Base-by-base conservation (phyloP, 2,329 filamentous ascomycete genomes). In the Coleophoma cylindrospora region DNA sequence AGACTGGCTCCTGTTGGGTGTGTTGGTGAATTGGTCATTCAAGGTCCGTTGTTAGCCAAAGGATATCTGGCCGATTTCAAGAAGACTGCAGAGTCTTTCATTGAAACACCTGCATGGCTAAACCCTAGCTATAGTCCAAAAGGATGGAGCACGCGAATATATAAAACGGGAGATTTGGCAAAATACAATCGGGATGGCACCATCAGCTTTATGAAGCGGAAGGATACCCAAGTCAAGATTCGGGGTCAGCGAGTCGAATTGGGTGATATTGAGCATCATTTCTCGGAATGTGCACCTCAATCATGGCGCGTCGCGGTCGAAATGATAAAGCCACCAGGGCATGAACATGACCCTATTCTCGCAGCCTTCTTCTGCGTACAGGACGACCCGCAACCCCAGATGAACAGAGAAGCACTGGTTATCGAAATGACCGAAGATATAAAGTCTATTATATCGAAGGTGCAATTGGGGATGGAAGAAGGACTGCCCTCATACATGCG, bases 231-330 rank as follows among this genome's bases (percentile, higher is more conserved):
- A n/a, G n/a, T n/a, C n/a, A n/a, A n/a, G n/a, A n/a, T n/a, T n/a
- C 74, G 81, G 36, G 81, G 81, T 1, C 81, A 85, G 59, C 70
- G 81, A 40, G 70, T 85, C 8, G 81, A 85, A 57, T 77, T 84
- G 53, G 77, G 75, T 15, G 81, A 85, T 59, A 71, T 70, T 44
- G 75, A 36, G n/a, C n/a, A n/a, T n/a, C n/a, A n/a, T n/a, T n/a
- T n/a, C n/a, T n/a, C n/a, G n/a, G n/a, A n/a, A n/a, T n/a, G n/a
- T n/a, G n/a, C n/a, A n/a, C n/a, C n/a, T n/a, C n/a, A n/a, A n/a
- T n/a, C n/a, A n/a, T n/a, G n/a, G n/a, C n/a, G n/a, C n/a, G n/a
- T n/a, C n/a, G n/a, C n/a, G n/a, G n/a, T n/a, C n/a, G n/a, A n/a
- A n/a, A n/a, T n/a, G n/a, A n/a, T n/a, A n/a, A n/a, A n/a, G n/a